Evolutionary conservation across 164 flowering plant genomes (phyloP).

Genomic region (Warburgia ugandensis): DNA sequence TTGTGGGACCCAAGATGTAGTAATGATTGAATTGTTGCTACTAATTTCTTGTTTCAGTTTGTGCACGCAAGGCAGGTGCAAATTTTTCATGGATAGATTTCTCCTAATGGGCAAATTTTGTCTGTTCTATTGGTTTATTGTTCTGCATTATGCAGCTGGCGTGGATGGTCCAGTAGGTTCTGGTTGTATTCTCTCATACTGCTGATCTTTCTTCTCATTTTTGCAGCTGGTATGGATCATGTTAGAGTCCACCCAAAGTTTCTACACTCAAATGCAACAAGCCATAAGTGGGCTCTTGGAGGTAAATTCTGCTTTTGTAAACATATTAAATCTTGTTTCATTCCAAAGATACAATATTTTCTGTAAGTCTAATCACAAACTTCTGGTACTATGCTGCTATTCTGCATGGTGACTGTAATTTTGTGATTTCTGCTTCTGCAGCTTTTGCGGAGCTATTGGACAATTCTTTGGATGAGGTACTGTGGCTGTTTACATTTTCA

Average conservation of each 20-base stretch:
- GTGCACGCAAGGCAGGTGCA: not conserved
- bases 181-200: not conserved
- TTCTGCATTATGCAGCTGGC: not conserved
- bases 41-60: too few species aligned
- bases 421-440: slow-evolving; percentile 22
- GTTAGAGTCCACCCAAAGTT: slow-evolving; percentile 95
- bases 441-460: slow-evolving; percentile 98
- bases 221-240: slow-evolving; percentile 84
- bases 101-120: not conserved
- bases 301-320: slow-evolving; percentile 31
- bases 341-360: too few species aligned
- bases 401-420: not conserved
- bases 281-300: slow-evolving; percentile 99
- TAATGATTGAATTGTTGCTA: too few species aligned
- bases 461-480: slow-evolving; percentile 95
- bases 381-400: too few species aligned
- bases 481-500: too few species aligned
- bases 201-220: slow-evolving; percentile 4
- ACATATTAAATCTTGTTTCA: not conserved
- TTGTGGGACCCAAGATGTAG: too few species aligned
- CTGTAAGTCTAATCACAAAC: too few species aligned
- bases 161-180: not conserved
- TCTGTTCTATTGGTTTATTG: not conserved
- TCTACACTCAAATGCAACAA: slow-evolving; percentile 96
- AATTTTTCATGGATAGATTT: not conserved